A percentile compares a stretch with the other conserved stretches of the same genome.
These are phyloP conservation scores for Cystobasidiopsis lactophilus DNA, from an alignment of 768 basidiomycete genomes.

Conservation along the genomic window DNA sequence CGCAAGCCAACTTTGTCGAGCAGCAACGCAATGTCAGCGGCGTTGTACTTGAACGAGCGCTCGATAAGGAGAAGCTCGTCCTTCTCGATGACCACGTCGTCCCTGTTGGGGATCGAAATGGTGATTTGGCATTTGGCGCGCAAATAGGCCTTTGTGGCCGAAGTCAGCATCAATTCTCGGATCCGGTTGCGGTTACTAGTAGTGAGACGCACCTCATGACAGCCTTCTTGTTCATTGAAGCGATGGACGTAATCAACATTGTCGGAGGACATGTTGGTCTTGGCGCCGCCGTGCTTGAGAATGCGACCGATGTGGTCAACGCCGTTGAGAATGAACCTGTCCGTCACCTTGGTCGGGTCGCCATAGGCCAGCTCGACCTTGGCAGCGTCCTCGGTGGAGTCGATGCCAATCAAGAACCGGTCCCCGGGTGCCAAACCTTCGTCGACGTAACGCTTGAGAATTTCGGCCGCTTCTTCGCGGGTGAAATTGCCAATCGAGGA, in stretches of 20 bases:
- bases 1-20: constrained; percentile 59
- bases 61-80: constrained; percentile 64
- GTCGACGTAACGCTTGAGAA: constrained; percentile 35
- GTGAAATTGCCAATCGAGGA: constrained; percentile 79
- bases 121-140: constrained; percentile 30
- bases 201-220: constrained; percentile 15
- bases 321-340: constrained; percentile 18
- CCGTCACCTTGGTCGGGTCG: constrained; percentile 30
- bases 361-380: constrained; percentile 71
- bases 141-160: constrained; percentile 13
- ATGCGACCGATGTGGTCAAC: constrained; percentile 14
- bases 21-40: constrained; percentile 41
- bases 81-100: constrained; percentile 34
- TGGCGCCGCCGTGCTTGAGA: constrained; percentile 2
- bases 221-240: constrained; percentile 14
- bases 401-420: constrained; percentile 72
- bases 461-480: constrained; percentile 42
- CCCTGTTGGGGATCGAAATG: constrained; percentile 27
- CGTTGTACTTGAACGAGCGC: constrained; percentile 75
- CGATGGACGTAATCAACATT: constrained; percentile 19
- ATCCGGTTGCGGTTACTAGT: no score
- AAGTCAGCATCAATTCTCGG: background rate
- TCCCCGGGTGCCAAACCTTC: constrained; percentile 30
- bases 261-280: background rate
- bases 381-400: constrained; percentile 50